Percentiles rank a stretch among this genome's conserved stretches.
These are phyloP conservation scores for Linum tenue DNA, from an alignment of 345 rosid genomes.

Conservation along the genomic window DNA sequence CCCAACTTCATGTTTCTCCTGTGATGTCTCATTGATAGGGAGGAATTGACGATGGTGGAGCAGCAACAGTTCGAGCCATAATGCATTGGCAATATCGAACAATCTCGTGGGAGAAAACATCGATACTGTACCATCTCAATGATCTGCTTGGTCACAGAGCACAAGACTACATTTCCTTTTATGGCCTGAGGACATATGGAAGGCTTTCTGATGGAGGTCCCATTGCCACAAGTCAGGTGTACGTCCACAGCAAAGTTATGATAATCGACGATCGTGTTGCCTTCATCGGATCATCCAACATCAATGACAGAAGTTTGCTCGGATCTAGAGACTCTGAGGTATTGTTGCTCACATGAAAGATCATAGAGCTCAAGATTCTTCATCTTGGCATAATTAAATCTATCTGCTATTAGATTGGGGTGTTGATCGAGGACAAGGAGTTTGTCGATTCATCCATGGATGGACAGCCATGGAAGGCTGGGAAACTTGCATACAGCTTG, in stretches of 20 bases:
- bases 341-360: neutral
- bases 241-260: conserved; percentile 91
- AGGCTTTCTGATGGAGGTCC: conserved; percentile 56
- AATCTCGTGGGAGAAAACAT: conserved; percentile 62
- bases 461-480: conserved; percentile 77
- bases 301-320: conserved; percentile 83
- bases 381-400: too few species aligned
- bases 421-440: conserved; percentile 79
- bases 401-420: conserved; percentile 50
- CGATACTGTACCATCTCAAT: conserved; percentile 57
- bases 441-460: conserved; percentile 64
- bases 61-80: conserved; percentile 89
- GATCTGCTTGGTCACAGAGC: conserved; percentile 49
- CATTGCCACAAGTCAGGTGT: conserved; percentile 85
- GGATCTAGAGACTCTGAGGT: conserved; percentile 98
- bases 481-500: conserved; percentile 61
- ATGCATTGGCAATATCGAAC: conserved; percentile 95
- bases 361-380: neutral
- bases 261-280: conserved; percentile 65
- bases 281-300: conserved; percentile 76
- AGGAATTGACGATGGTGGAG: conserved; percentile 79
- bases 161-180: conserved; percentile 70
- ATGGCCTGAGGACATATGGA: conserved; percentile 75
- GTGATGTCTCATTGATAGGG: conserved; percentile 39
- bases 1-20: neutral